Conservation (phyloP, 306 rosid species). For the Crotalaria pallida region DNA sequence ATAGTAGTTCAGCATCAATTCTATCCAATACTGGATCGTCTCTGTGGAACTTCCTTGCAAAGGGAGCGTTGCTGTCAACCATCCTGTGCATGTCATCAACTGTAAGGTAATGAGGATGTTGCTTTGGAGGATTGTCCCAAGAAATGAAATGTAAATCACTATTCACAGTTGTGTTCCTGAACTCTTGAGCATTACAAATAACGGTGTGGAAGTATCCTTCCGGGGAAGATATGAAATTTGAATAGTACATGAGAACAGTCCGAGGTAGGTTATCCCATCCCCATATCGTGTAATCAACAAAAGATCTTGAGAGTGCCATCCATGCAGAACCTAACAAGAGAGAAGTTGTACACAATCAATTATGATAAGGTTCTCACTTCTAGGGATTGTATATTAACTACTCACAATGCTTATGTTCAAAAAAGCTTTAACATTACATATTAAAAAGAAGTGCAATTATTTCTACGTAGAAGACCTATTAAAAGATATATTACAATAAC, state of each 20-base stretch:
- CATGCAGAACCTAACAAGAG: slow-evolving; percentile 82
- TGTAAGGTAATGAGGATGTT: slow-evolving; percentile 92
- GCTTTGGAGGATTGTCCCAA: slow-evolving; percentile 99
- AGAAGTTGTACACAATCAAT: slow-evolving; percentile 18
- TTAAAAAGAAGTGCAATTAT: slow-evolving; percentile 3
- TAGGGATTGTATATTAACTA: not conserved
- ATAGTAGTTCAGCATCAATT: slow-evolving; percentile 66
- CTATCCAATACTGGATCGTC: slow-evolving; percentile 77
- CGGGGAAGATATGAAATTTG: slow-evolving; percentile 92
- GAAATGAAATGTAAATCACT: slow-evolving; percentile 89
- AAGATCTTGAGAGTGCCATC: slow-evolving; percentile 93
- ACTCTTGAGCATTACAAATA: slow-evolving; percentile 87
- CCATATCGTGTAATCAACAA: slow-evolving; percentile 93
- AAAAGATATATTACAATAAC: not conserved
- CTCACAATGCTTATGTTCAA: not conserved
- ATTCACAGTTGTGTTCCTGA: slow-evolving; percentile 91
- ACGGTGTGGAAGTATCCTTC: slow-evolving; percentile 99
- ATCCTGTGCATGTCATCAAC: slow-evolving; percentile 57
- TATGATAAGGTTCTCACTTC: not conserved
- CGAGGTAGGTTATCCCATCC: slow-evolving; percentile 99
- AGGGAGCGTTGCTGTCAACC: slow-evolving; percentile 82
- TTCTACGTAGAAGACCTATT: not conserved
- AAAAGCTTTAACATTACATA: not conserved
- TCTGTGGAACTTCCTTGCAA: slow-evolving; percentile 79
- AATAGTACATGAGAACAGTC: slow-evolving; percentile 82